Conservation (phyloP, 2,329 filamentous ascomycete genomes). For the Beauveria varroae region DNA sequence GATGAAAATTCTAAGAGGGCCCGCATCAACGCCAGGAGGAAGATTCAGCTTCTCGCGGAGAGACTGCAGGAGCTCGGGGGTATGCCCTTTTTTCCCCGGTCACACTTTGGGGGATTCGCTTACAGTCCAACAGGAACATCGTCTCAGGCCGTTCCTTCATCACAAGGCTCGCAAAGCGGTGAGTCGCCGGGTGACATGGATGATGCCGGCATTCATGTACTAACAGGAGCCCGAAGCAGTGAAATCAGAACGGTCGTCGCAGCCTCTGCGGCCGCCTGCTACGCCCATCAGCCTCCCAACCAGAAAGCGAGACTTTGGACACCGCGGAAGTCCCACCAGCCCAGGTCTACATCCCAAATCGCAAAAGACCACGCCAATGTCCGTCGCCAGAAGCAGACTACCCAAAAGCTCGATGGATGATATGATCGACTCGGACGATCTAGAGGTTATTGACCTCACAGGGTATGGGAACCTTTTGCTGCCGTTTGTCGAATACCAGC, state of each 20-base stretch:
- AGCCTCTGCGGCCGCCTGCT: background rate
- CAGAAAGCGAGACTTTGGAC: constrained; percentile 3
- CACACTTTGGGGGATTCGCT: background rate
- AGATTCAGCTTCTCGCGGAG: background rate
- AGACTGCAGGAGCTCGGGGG: background rate
- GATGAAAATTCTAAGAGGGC: background rate
- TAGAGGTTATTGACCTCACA: constrained; percentile 33
- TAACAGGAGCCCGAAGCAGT: background rate
- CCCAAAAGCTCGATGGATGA: background rate
- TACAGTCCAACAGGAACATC: background rate
- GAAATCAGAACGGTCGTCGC: background rate
- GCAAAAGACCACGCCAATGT: constrained; percentile 21
- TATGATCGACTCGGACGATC: constrained; percentile 12
- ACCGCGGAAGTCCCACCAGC: background rate
- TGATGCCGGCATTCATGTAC: background rate
- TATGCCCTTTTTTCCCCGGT: background rate
- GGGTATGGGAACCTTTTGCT: constrained; percentile 25
- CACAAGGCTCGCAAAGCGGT: background rate
- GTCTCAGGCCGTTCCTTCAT: background rate
- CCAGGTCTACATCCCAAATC: constrained; percentile 14
- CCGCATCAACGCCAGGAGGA: background rate
- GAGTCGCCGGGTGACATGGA: background rate
- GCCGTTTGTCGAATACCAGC: constrained; percentile 1
- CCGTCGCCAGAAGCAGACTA: background rate
- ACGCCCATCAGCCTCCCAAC: background rate